Conservation (phyloP, 2,329 filamentous ascomycete species). For the Cercospora brassicicola region DNA sequence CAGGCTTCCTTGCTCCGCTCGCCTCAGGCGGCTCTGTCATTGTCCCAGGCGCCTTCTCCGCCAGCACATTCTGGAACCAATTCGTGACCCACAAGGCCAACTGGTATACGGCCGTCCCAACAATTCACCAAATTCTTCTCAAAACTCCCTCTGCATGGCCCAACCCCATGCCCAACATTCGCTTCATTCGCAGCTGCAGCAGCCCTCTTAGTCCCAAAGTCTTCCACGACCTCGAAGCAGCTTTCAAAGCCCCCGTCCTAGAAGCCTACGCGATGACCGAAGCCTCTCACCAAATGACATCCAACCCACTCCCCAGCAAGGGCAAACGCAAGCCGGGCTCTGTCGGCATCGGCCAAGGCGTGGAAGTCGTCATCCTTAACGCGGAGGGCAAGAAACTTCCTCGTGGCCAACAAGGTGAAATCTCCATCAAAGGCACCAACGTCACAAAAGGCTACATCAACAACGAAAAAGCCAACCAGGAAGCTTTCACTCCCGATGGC, state of each 20-base stretch:
- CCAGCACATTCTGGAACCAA: slow-evolving; percentile 77
- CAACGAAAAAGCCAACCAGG: slow-evolving; percentile 72
- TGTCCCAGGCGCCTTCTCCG: slow-evolving; percentile 77
- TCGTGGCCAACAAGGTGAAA: slow-evolving; percentile 72
- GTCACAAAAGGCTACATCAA: slow-evolving; percentile 84
- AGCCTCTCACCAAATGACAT: slow-evolving; percentile 82
- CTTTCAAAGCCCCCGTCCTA: slow-evolving; percentile 75
- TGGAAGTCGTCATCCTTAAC: slow-evolving; percentile 76
- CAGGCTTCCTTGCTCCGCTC: slow-evolving; percentile 76
- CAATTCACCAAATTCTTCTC: slow-evolving; percentile 85
- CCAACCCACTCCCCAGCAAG: slow-evolving; percentile 58
- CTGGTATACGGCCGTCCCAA: slow-evolving; percentile 93
- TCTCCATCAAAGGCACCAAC: slow-evolving; percentile 79
- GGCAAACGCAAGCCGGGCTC: slow-evolving; percentile 76
- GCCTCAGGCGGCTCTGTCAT: slow-evolving; percentile 75
- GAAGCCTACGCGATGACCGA: slow-evolving; percentile 95
- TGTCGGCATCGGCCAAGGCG: slow-evolving; percentile 79
- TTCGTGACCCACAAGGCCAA: slow-evolving; percentile 73
- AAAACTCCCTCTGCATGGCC: slow-evolving; percentile 64
- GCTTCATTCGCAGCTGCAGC: slow-evolving; percentile 86
- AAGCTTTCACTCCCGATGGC: slow-evolving; percentile 70
- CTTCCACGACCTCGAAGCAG: slow-evolving; percentile 74
- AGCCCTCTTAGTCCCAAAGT: slow-evolving; percentile 79
- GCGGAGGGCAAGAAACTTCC: slow-evolving; percentile 66
- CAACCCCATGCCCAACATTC: slow-evolving; percentile 67